These are phyloP conservation scores for Adansonia rubrostipa DNA, from an alignment of 441 rosid genomes.

Conservation along the genomic window DNA sequence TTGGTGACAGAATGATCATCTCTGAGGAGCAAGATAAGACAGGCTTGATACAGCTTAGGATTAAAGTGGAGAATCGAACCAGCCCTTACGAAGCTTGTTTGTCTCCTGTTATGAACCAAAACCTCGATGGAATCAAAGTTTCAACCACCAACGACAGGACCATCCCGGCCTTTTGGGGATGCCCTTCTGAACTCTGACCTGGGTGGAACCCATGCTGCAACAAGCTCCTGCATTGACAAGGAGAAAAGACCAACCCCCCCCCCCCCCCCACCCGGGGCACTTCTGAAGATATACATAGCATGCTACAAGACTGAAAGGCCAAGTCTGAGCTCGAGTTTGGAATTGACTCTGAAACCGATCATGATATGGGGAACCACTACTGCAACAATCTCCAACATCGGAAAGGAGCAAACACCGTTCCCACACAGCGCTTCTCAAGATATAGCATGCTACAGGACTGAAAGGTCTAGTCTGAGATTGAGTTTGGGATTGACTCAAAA, in stretches of 20 bases:
- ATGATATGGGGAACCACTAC: too few relatives aligned
- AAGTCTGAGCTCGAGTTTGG: not conserved
- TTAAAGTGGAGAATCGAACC: not conserved
- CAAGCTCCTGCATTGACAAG: not conserved
- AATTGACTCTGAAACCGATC: not conserved
- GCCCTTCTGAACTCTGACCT: not conserved
- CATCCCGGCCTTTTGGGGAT: not conserved
- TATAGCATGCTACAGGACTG: too few relatives aligned
- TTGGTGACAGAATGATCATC: slow-evolving; percentile 16
- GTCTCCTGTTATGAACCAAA: not conserved
- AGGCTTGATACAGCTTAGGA: not conserved
- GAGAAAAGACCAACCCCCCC: not conserved
- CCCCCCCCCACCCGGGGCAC: too few relatives aligned
- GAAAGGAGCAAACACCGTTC: too few relatives aligned
- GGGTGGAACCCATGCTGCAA: not conserved
- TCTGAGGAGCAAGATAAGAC: slow-evolving; percentile 13
- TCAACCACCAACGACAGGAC: not conserved
- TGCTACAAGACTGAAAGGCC: not conserved
- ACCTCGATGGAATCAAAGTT: not conserved
- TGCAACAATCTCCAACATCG: too few relatives aligned
- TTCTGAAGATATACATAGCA: not conserved
- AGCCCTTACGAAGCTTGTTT: not conserved
- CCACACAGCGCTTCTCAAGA: too few relatives aligned
- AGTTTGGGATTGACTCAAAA: too few relatives aligned
- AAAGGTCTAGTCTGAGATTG: too few relatives aligned